Evolutionary conservation across 257 asterid genomes (phyloP), one percentile per base, ranked within the genome.

Genomic region (Gentiana macrophylla): DNA sequence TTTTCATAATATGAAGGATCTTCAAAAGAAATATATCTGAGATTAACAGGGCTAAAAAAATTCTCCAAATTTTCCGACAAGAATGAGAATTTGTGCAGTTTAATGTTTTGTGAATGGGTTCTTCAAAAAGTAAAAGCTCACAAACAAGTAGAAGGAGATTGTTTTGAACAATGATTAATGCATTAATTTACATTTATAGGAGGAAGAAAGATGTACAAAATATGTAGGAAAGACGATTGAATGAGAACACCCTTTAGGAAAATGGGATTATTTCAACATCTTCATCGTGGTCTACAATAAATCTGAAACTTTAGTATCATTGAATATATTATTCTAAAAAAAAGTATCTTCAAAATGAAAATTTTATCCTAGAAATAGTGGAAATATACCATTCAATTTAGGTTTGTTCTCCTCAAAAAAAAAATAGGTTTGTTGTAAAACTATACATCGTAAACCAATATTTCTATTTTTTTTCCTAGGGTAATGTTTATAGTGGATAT

Each of bases 31-130:
- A 24, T 24, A 24, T 24, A 24, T 24, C 24, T 24, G 24, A 24
- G 24, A 24, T 24, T 24, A 24, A 24, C 1, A 50, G 43, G 37
- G 32, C 6, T 36, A 12, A 65, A 61, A 46, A 32, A 12, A 59
- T 53, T 47, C 45, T 51, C 24, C 38, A 65, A 62, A 35, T 52
- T 51, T 57, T 44, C 41, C 52, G 37, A 24, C 24, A 4, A 44
- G 15, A n/a, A 2, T 6, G 3, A 51, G 34, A 35, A 35, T 34
- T 56, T 32, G 3, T 3, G 52, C 34, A 34, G 2, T 36, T 9
- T 36, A 37, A 59, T 6, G 41, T 47, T 66, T 52, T 32, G 9
- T 36, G n/a, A 47, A 66, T 45, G 52, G 41, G 43, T 57, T 8
- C 62, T 59, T 9, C 2, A 53, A 36, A 12, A 53, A 12, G 33